Base-by-base conservation (phyloP, 768 basidiomycete species). In the Boletus eberwhitei region DNA sequence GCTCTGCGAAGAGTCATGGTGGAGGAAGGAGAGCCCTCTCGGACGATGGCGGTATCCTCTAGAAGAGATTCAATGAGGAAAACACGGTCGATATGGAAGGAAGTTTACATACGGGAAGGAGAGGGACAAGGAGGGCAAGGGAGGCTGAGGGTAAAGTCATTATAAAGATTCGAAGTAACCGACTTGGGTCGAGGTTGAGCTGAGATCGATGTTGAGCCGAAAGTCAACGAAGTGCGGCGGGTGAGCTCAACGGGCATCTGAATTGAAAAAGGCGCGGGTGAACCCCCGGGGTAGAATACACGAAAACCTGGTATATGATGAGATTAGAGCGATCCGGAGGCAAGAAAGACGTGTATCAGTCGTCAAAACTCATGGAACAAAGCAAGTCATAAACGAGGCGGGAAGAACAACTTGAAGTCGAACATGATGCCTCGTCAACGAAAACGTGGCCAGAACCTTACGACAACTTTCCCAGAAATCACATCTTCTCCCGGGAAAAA, bases 61-160 rank as follows among this genome's bases (percentile, higher is more conserved):
- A 44, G 37, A 51, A 59, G 48, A 46, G 31, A 34, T 38, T 72
- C 44, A 74, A 72, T 58, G 79, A 73, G 37, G 75, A 66, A 16
- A 65, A 41, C 17, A 68, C 16, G 75, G 38, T 69, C 71, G 45
- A 71, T 36, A 32, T 8, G 32, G 24, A 58, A 41, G 47, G 54
- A 48, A 60, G 43, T 37, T 48, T 51, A 59, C 63, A 57, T 62
- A 70, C 69, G 48, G 19, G 62, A 62, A 50, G 36, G 43, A 6
- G 50, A 13, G 44, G 46, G 29, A 26, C 39, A 16, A 4, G 42
- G 54, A 29, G 35, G 47, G 40, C 12, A 32, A 35, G 50, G 24
- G n/a, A 47, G 26, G 19, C 5, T 36, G 47, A 49, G 36, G 31
- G 40, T 19, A 50, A 43, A 48, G 53, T 61, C 69, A 61, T 72